Evolutionary conservation across 352 stramenopile species (phyloP), one percentile per base, ranked within the genome.

Genomic region (Phytopythium aichiense): DNA sequence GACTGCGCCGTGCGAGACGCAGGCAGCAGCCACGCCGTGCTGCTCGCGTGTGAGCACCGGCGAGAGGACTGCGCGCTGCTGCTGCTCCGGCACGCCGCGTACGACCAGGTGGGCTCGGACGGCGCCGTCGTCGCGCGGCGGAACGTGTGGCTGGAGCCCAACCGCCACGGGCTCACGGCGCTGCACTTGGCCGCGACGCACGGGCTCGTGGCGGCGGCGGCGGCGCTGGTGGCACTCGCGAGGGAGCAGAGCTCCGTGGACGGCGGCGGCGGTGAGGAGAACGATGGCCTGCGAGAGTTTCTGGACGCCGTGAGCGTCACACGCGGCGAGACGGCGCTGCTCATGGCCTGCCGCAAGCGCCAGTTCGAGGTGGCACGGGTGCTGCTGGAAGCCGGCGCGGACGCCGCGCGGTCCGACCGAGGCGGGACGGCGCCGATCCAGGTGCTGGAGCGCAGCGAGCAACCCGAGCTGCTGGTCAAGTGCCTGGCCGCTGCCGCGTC

Each of bases 281-380:
- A 30, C 25, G 25, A 30, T 1, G 25, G 25, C 25, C 25, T 30
- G 25, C 25, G 25, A 30, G 25, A 3, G 25, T 79, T 81, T 62
- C 16, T 87, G 11, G 77, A 89, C 20, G 75, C 81, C 3, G 73
- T 72, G 20, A 81, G 72, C 57, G 68, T 67, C 0, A 74, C 64
- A 12, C 74, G 79, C 38, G 68, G 73, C 20, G 84, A 93, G 61
- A 84, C 63, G 18, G 77, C 84, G 22, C 59, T 93, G 40, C 64
- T 91, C n/a, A 71, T 91, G 54, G 79, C 81, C 25, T 77, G 74
- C 61, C 76, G 80, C 4, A 91, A 89, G 70, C 71, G 75, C 37
- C 76, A 81, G 38, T 53, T 73, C 30, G 65, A 84, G 38, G 63
- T 85, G 7, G 76, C 65, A 8, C 64, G 65, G 31, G 50, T 86